These are phyloP conservation scores for Pichia cactophila DNA, from an alignment of 1,139 yeast species.

Conservation along the genomic window DNA sequence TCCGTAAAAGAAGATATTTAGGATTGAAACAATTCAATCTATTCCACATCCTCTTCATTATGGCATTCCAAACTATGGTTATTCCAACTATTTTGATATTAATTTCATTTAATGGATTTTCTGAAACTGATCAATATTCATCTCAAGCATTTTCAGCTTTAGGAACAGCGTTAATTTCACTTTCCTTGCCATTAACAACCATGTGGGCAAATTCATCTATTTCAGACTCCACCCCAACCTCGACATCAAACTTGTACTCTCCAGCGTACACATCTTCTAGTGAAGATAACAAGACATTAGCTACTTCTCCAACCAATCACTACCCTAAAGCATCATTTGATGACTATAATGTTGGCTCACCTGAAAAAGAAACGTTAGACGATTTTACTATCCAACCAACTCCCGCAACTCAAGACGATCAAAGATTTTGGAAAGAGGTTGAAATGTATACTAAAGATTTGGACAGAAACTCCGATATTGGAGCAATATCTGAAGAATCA, in stretches of 20 bases:
- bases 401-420: slow-evolving; percentile 7
- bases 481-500: not conserved
- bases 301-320: slow-evolving; percentile 12
- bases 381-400: slow-evolving; percentile 6
- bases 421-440: slow-evolving; percentile 26
- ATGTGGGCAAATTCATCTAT: slow-evolving; percentile 61
- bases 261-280: slow-evolving; percentile 9
- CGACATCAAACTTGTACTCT: slow-evolving; percentile 12
- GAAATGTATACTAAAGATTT: slow-evolving; percentile 24
- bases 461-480: slow-evolving; percentile 11
- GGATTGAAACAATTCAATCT: slow-evolving; percentile 81
- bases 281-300: slow-evolving; percentile 12
- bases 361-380: slow-evolving; percentile 1
- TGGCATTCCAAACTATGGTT: slow-evolving; percentile 76
- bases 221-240: slow-evolving; percentile 22
- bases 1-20: slow-evolving; percentile 60
- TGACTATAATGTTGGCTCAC: slow-evolving; percentile 1
- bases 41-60: slow-evolving; percentile 69
- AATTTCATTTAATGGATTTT: slow-evolving; percentile 20
- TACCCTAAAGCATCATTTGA: slow-evolving; percentile 5
- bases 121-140: slow-evolving; percentile 11
- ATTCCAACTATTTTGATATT: slow-evolving; percentile 57
- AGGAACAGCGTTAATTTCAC: slow-evolving; percentile 33
- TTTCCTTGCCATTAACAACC: slow-evolving; percentile 74
- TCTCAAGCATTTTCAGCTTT: slow-evolving; percentile 22